Evolutionary conservation across 768 basidiomycete species (phyloP).

Genomic region (Leccinum truebloodii): DNA sequence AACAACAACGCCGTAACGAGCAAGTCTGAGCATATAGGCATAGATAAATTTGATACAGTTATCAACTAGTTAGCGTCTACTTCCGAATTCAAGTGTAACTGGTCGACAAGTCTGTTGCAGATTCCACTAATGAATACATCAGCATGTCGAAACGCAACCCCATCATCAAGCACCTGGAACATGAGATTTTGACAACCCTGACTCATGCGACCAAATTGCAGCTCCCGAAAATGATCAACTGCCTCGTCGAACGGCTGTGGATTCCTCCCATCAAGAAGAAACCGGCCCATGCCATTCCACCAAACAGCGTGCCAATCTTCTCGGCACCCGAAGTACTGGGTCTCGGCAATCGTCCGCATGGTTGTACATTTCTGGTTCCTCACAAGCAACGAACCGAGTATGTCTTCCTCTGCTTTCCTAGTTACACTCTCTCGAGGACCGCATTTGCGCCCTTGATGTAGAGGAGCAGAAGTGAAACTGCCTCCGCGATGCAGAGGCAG

Average conservation of each 20-base stretch:
- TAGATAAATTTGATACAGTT: background rate
- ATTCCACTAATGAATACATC: background rate
- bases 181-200: background rate
- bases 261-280: background rate
- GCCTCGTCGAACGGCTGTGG: background rate
- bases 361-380: background rate
- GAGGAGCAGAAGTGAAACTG: conserved; percentile 86
- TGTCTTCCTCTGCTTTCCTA: conserved; percentile 75
- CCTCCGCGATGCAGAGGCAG: conserved; percentile 70
- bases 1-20: no score
- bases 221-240: background rate
- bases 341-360: background rate
- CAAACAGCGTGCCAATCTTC: background rate
- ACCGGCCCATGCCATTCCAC: conserved; percentile 1
- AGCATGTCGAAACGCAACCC: background rate
- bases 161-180: background rate
- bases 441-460: conserved; percentile 75
- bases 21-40: no score
- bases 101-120: background rate
- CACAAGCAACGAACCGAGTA: background rate
- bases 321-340: background rate
- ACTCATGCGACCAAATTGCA: conserved; percentile 1
- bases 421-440: conserved; percentile 75
- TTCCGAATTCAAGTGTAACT: background rate
- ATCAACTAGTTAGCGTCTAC: background rate